phyloP scores from a whole-genome alignment of 768 basidiomycete genomes.

The Mycena belliarum region DNA sequence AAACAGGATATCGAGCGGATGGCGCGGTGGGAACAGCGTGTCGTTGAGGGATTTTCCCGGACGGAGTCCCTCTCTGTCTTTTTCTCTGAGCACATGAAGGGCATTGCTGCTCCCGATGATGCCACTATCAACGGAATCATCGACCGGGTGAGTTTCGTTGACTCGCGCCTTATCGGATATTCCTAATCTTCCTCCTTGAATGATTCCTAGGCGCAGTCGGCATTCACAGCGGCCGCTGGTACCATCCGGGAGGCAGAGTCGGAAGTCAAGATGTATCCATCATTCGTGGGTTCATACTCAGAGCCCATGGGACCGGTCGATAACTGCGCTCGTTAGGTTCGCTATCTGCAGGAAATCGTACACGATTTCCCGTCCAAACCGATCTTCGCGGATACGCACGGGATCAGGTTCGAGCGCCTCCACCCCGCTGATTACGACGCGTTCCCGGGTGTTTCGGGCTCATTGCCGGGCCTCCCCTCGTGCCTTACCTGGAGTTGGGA shows the following conservation, averaged over 20 bases:
- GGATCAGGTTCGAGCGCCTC: neutral
- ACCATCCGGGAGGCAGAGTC: no score
- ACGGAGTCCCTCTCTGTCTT: neutral
- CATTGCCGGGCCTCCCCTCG: neutral
- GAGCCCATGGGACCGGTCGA: neutral
- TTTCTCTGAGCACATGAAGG: neutral
- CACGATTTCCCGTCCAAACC: neutral
- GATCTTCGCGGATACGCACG: neutral
- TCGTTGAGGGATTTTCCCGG: neutral
- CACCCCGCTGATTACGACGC: slow-evolving; percentile 4
- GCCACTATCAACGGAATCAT: neutral
- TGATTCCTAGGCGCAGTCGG: no score
- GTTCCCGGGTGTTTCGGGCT: neutral
- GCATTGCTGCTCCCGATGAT: neutral
- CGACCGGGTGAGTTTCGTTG: no score
- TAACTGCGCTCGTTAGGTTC: neutral
- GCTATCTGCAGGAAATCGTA: neutral
- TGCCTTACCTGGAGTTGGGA: no score
- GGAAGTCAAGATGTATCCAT: no score
- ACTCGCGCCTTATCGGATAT: no score
- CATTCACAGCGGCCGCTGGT: no score
- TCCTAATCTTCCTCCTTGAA: no score
- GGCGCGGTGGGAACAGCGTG: neutral
- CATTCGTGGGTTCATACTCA: no score
- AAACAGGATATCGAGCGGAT: no score